phyloP scores from a whole-genome alignment of 352 stramenopile genomes.

The Globisporangium apiculatum region DNA sequence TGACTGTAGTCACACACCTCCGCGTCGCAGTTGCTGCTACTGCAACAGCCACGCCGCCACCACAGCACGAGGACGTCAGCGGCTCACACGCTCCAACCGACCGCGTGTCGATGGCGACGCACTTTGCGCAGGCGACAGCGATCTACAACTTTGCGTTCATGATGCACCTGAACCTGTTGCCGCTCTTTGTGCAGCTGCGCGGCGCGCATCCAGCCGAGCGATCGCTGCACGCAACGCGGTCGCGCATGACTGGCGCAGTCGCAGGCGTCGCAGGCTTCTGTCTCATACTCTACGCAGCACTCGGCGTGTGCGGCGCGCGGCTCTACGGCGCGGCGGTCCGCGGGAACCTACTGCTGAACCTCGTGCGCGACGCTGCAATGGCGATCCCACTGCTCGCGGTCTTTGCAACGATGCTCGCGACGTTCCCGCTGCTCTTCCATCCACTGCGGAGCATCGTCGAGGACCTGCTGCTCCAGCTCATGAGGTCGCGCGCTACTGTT shows the following conservation, averaged over 20 bases:
- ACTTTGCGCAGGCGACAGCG: constrained; percentile 46
- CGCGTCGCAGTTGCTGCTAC: constrained; percentile 15
- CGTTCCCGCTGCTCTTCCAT: constrained; percentile 71
- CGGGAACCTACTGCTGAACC: constrained; percentile 74
- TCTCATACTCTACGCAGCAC: constrained; percentile 47
- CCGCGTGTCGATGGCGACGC: constrained; percentile 1
- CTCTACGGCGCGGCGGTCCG: constrained; percentile 50
- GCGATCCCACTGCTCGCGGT: constrained; percentile 57
- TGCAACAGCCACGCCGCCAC: constrained; percentile 12
- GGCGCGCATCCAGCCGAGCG: constrained; percentile 41
- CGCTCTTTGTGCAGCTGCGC: constrained; percentile 66
- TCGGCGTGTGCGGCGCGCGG: constrained; percentile 41
- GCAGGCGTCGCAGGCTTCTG: constrained; percentile 40
- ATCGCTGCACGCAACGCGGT: constrained; percentile 7
- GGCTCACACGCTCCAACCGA: neutral
- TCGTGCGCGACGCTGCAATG: constrained; percentile 68
- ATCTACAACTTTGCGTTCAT: constrained; percentile 86
- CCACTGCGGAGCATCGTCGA: constrained; percentile 56
- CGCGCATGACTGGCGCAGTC: constrained; percentile 15
- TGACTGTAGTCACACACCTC: neutral
- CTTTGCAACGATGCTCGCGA: constrained; percentile 62
- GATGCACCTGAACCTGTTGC: constrained; percentile 78
- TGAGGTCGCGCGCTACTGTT: no score
- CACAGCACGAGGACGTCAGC: neutral
- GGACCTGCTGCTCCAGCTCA: constrained; percentile 23